Conservation (phyloP, 202 grass and related monocot species). For the Tripidium arundinaceum region DNA sequence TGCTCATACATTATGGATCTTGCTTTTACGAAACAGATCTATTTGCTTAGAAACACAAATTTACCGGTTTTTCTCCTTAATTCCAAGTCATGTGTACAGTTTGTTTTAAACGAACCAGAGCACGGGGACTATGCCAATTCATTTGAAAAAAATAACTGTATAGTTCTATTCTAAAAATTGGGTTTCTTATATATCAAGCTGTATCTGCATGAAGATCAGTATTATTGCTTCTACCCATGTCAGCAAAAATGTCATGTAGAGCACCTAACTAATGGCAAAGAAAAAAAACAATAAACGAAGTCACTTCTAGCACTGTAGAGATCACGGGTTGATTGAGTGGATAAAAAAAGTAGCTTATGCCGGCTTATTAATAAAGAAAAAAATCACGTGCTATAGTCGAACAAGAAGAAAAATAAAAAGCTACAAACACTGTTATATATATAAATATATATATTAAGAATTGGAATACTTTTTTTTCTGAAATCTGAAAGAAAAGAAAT, state of each 20-base stretch:
- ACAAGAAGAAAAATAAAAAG: neutral
- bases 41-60: too few relatives aligned
- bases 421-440: neutral
- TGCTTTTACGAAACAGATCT: neutral
- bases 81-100: too few relatives aligned
- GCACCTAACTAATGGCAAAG: neutral
- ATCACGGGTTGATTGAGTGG: neutral
- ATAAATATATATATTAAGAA: too few relatives aligned
- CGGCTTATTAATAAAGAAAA: neutral
- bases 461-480: neutral
- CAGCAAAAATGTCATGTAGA: neutral
- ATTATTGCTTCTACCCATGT: neutral
- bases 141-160: neutral
- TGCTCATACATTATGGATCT: too few relatives aligned
- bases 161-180: neutral
- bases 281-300: neutral
- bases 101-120: too few relatives aligned
- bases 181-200: too few relatives aligned
- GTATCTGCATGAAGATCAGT: too few relatives aligned
- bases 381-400: neutral
- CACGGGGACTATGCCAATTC: too few relatives aligned
- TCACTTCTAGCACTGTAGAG: neutral
- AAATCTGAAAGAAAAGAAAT: neutral
- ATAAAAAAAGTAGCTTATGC: neutral
- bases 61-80: neutral